These are phyloP conservation scores for Filosporella fistucella DNA, from an alignment of 495 filamentous ascomycete species.

Conservation along the genomic window DNA sequence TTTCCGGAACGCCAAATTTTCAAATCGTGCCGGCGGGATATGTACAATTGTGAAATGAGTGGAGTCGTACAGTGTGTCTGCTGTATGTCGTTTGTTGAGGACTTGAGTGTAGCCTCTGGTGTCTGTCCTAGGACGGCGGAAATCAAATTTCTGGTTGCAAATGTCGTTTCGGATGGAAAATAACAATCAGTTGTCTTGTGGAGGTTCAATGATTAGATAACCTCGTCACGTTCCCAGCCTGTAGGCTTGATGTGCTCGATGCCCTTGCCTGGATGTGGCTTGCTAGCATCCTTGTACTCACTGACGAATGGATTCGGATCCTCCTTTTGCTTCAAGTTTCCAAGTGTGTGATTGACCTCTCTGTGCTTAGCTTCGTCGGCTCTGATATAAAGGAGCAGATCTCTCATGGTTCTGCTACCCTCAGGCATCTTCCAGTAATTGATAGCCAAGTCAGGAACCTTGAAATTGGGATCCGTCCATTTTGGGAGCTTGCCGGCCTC, in stretches of 20 bases:
- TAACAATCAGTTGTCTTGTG: background rate
- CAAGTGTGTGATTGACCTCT: slow-evolving; percentile 94
- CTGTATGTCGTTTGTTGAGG: no score
- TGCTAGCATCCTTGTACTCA: slow-evolving; percentile 59
- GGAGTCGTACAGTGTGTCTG: background rate
- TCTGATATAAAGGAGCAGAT: slow-evolving; percentile 82
- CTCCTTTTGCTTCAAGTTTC: slow-evolving; percentile 72
- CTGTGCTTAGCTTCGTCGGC: slow-evolving; percentile 96
- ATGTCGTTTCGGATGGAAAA: background rate
- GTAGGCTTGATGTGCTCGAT: slow-evolving; percentile 60
- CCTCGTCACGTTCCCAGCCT: slow-evolving; percentile 83
- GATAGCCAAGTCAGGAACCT: slow-evolving; percentile 83
- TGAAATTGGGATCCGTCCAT: slow-evolving; percentile 60
- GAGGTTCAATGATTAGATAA: slow-evolving; percentile 47
- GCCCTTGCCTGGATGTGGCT: slow-evolving; percentile 66
- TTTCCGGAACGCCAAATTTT: background rate
- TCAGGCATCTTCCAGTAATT: slow-evolving; percentile 93
- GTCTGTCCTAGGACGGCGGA: background rate
- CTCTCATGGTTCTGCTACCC: slow-evolving; percentile 72
- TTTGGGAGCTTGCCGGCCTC: slow-evolving; percentile 77
- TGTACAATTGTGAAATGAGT: background rate
- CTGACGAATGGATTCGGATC: slow-evolving; percentile 91
- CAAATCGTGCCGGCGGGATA: background rate
- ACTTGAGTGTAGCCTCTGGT: background rate
- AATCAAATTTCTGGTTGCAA: background rate